Evolutionary conservation across 768 basidiomycete species (phyloP).

Genomic region (Pulveroboletus ravenelii): DNA sequence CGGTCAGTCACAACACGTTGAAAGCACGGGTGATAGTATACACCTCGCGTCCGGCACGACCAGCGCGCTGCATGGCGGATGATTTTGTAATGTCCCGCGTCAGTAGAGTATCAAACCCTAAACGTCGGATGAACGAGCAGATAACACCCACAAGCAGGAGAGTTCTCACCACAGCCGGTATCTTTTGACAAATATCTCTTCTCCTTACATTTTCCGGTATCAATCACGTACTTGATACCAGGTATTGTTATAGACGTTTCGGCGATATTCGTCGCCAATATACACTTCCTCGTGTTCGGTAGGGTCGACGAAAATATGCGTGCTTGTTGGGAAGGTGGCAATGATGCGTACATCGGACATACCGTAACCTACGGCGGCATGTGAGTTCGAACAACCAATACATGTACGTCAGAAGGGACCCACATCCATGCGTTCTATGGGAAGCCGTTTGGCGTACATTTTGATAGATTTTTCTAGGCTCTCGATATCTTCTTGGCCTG

Average conservation of each 20-base stretch:
- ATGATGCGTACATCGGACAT: conserved; percentile 82
- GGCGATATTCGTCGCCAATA: conserved; percentile 95
- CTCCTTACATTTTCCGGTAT: conserved; percentile 95
- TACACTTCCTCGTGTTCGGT: conserved; percentile 75
- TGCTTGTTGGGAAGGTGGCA: conserved; percentile 71
- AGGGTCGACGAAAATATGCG: conserved; percentile 71
- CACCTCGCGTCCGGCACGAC: conserved; percentile 94
- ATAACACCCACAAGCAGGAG: not conserved
- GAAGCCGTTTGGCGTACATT: conserved; percentile 64
- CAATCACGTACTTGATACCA: conserved; percentile 91
- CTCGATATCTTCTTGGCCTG: conserved; percentile 97
- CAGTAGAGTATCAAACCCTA: conserved; percentile 85
- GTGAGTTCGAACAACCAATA: not conserved
- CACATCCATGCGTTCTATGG: conserved; percentile 51
- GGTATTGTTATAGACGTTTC: conserved; percentile 98
- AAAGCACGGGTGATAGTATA: not conserved
- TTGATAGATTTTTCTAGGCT: conserved; percentile 72
- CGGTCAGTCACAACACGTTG: not conserved
- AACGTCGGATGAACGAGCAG: not conserved
- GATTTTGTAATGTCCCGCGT: conserved; percentile 83
- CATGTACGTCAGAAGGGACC: conserved; percentile 6
- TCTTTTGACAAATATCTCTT: conserved; percentile 74
- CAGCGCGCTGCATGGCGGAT: conserved; percentile 89
- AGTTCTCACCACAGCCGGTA: conserved; percentile 57
- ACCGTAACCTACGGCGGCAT: conserved; percentile 52